Evolutionary conservation across 2,329 filamentous ascomycete species (phyloP), one percentile per base, ranked within the genome.

Genomic region (Alternaria incomplexa): DNA sequence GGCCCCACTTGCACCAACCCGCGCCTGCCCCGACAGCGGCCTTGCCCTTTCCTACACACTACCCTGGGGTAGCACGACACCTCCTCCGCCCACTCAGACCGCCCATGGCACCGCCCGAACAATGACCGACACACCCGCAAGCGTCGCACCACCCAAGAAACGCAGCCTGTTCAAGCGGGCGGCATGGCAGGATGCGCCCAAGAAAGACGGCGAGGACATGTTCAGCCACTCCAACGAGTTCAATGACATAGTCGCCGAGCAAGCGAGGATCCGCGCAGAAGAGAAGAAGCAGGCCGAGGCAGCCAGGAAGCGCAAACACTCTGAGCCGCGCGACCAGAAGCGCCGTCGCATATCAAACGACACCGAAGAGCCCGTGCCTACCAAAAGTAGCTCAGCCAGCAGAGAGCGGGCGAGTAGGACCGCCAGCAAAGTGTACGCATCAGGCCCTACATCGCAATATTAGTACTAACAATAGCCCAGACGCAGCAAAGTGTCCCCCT

Each of bases 141-240:
- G 62, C 57, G 65, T 69, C 9, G 61, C 67, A 3, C 65, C 67
- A 69, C 78, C 66, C 70, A 81, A 77, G 60, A 83, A 82, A 79
- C 81, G 82, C 43, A 83, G 83, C 1, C 81, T 88, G 17, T 89
- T 89, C 78, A 88, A 85, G 54, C 86, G 85, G 66, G 83, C 85
- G 50, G 77, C 81, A 22, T 86, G 84, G 83, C 82, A 84, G 45
- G 73, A 74, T n/a, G 64, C 79, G 23, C 73, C 73, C 28, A 79
- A 82, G 62, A 73, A 78, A 8, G 74, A 77, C 22, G 70, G 66
- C 12, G 73, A 77, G 30, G 68, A 73, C 56, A 77, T 84, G 26
- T 85, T 85, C 67, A 82, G 80, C 56, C 81, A 83, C 58, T 79
- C 81, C 3, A 77, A 73, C 54, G 73, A 78, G 22, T 83, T 80